Percentiles rank a stretch among this genome's conserved stretches.
Evolutionary conservation across 352 stramenopile genomes (phyloP).

Genomic region (Pythium chondricola): DNA sequence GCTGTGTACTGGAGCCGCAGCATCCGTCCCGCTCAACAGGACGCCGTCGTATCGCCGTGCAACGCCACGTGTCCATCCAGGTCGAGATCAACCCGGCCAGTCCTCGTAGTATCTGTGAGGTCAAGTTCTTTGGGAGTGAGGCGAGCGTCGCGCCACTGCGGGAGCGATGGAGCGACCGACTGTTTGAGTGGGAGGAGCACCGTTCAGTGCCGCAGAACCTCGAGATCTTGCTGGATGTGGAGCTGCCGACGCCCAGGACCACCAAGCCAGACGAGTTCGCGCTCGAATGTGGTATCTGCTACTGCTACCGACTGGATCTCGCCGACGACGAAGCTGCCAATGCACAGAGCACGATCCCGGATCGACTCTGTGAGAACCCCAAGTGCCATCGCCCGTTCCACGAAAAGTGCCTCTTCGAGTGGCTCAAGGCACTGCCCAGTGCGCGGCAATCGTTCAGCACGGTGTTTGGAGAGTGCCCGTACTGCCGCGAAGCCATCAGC

Average conservation of each 20-base stretch:
- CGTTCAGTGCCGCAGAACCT: constrained; percentile 56
- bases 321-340: constrained; percentile 13
- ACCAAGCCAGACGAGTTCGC: constrained; percentile 59
- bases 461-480: constrained; percentile 87
- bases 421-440: constrained; percentile 83
- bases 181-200: constrained; percentile 59
- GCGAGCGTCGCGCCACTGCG: constrained; percentile 38
- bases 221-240: constrained; percentile 45
- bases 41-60: constrained; percentile 52
- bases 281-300: constrained; percentile 87
- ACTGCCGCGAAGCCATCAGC: constrained; percentile 85
- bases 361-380: constrained; percentile 79
- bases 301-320: constrained; percentile 66
- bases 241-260: constrained; percentile 51
- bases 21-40: constrained; percentile 57
- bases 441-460: constrained; percentile 88
- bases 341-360: constrained; percentile 45
- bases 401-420: constrained; percentile 84
- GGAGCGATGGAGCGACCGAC: constrained; percentile 47
- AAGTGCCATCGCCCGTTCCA: constrained; percentile 86
- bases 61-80: constrained; percentile 65
- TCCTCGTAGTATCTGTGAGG: constrained; percentile 41
- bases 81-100: constrained; percentile 48
- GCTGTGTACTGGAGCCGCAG: constrained; percentile 74
- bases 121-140: constrained; percentile 77